These are phyloP conservation scores for Penicillium sumatraense DNA, from an alignment of 2,329 filamentous ascomycete species.

Conservation along the genomic window DNA sequence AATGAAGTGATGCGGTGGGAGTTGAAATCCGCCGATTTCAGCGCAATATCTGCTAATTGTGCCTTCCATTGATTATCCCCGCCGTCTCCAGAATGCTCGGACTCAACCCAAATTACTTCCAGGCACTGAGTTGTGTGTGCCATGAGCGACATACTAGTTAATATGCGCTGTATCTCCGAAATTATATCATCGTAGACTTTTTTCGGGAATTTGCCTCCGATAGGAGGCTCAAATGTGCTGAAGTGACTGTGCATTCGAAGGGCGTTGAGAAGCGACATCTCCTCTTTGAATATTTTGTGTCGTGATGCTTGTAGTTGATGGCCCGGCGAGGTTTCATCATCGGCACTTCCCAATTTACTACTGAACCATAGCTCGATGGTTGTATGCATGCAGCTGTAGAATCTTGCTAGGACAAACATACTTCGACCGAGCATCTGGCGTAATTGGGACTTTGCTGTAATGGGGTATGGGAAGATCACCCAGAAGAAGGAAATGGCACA, in stretches of 20 bases:
- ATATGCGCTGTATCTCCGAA: conserved; percentile 52
- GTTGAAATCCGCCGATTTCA: conserved; percentile 60
- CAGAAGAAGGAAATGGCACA: conserved; percentile 74
- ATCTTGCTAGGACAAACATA: conserved; percentile 73
- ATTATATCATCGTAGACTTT: conserved; percentile 67
- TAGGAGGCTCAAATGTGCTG: conserved; percentile 69
- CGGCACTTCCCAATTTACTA: conserved; percentile 53
- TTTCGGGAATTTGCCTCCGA: conserved; percentile 74
- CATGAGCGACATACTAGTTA: conserved; percentile 69
- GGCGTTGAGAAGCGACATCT: conserved; percentile 65
- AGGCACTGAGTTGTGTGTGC: conserved; percentile 64
- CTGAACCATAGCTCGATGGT: conserved; percentile 66
- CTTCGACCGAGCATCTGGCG: conserved; percentile 69
- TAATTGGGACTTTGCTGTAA: conserved; percentile 71
- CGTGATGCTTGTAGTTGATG: conserved; percentile 57
- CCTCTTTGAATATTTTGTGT: conserved; percentile 66
- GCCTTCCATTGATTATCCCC: conserved; percentile 59
- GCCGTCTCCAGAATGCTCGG: conserved; percentile 18
- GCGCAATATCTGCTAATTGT: conserved; percentile 61
- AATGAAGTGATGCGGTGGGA: conserved; percentile 55
- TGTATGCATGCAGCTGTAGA: conserved; percentile 72
- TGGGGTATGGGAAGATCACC: conserved; percentile 74
- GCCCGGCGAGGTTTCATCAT: conserved; percentile 23
- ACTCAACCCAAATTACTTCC: conserved; percentile 22
- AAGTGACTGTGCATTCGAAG: conserved; percentile 67